A percentile compares a stretch with the other conserved stretches of the same genome.
Conservation (phyloP, 2,329 filamentous ascomycete genomes). For the Epicoccum nigrum region DNA sequence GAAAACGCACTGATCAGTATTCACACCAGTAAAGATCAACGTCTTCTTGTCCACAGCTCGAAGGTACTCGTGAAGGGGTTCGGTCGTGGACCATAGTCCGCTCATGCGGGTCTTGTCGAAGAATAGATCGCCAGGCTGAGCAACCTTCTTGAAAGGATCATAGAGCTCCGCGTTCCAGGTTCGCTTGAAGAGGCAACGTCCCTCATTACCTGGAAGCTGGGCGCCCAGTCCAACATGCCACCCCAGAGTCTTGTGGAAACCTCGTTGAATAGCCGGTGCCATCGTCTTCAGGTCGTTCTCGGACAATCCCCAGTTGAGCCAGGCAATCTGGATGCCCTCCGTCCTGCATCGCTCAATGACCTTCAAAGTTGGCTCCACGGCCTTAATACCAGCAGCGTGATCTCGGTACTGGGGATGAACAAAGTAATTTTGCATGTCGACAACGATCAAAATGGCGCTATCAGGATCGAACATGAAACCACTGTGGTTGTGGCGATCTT, state of each 20-base stretch:
- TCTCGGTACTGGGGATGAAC: slow-evolving; percentile 41
- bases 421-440: slow-evolving; percentile 56
- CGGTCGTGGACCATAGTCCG: slow-evolving; percentile 49
- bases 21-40: slow-evolving; percentile 51
- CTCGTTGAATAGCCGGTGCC: slow-evolving; percentile 51
- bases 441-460: slow-evolving; percentile 48
- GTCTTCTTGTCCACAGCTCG: slow-evolving; percentile 50
- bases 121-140: slow-evolving; percentile 49
- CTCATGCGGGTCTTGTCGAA: slow-evolving; percentile 54
- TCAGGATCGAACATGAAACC: slow-evolving; percentile 51
- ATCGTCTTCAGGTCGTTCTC: slow-evolving; percentile 48
- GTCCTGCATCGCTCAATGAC: slow-evolving; percentile 50
- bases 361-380: slow-evolving; percentile 46
- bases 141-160: slow-evolving; percentile 46
- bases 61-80: slow-evolving; percentile 51
- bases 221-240: slow-evolving; percentile 52
- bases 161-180: slow-evolving; percentile 54
- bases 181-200: slow-evolving; percentile 50
- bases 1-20: slow-evolving; percentile 53
- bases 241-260: slow-evolving; percentile 50
- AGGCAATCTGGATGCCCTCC: slow-evolving; percentile 50
- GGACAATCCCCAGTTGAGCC: slow-evolving; percentile 52
- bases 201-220: slow-evolving; percentile 45
- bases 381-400: slow-evolving; percentile 37
- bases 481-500: slow-evolving; percentile 48